Base-by-base conservation (phyloP, 2,329 filamentous ascomycete species). In the Chalara sp. region DNA sequence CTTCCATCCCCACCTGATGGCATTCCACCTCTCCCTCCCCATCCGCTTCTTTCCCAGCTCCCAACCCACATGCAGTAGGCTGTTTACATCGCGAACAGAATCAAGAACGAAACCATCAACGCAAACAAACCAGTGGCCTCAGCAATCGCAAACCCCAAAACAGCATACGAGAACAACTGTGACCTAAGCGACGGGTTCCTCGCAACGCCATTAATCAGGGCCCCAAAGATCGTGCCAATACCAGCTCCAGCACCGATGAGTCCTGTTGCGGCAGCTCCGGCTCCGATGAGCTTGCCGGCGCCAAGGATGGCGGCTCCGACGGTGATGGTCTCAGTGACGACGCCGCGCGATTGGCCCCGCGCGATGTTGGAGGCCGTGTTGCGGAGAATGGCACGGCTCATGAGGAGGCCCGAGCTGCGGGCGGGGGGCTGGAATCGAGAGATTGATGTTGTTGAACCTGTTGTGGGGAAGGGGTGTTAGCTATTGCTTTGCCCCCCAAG, bases 111-210 rank as follows among this genome's bases (percentile, higher is more conserved):
- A 33, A 74, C 71, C 72, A 74, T 74, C 63, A 78, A 71, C 58
- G 75, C 74, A 70, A 78, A 78, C 54, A 78, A 71, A 68, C 79
- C 78, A 62, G 79, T 81, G 66, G 79, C 79, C 69, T 82, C 78
- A 66, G 78, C 76, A 70, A 82, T 80, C 65, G 79, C 79, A 71
- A 81, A 81, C 69, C 78, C 79, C 65, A 82, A 69, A 72, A 81
- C 78, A 72, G 79, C 79, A 72, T 81, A 81, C 59, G 75, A 74
- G 76, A 82, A 78, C 67, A 78, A 72, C 68, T 78, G 75, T 65
- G 72, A 74, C 66, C 74, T 70, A 65, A 79, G 70, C 59, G 72
- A 72, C 55, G 76, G 76, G 74, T 79, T 79, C 63, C 75, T 72
- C 65, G 75, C 74, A 56, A 77, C 74, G 69, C 74, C 72, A 61